Percentiles rank a stretch among this genome's conserved stretches.
These are phyloP conservation scores for Leccinum olivaceopallidum DNA, from an alignment of 768 basidiomycete genomes.

Conservation along the genomic window DNA sequence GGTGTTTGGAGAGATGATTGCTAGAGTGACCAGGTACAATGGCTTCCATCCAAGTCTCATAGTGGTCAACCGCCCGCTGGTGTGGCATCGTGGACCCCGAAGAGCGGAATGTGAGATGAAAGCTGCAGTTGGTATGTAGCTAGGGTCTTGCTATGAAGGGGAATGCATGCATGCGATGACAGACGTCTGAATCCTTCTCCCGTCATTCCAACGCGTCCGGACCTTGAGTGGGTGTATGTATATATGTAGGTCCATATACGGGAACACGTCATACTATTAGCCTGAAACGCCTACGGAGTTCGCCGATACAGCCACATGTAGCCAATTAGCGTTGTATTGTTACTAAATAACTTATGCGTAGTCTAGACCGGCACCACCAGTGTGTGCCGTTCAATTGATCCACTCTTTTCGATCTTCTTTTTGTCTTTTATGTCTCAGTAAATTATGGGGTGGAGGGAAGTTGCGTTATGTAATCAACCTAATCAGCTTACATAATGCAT, in stretches of 20 bases:
- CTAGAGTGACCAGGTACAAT: slow-evolving; percentile 13
- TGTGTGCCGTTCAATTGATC: neutral
- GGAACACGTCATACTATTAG: neutral
- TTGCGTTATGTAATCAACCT: slow-evolving; percentile 14
- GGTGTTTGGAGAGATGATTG: slow-evolving; percentile 13
- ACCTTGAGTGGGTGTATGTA: neutral
- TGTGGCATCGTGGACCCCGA: slow-evolving; percentile 6
- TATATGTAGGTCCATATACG: neutral
- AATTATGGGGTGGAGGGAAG: neutral
- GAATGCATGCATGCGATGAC: slow-evolving; percentile 3
- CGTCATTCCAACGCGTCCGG: neutral
- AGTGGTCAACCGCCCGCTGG: slow-evolving; percentile 19
- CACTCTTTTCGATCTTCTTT: neutral
- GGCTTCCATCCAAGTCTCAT: slow-evolving; percentile 13
- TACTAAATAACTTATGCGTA: neutral
- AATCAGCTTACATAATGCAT: slow-evolving; percentile 14
- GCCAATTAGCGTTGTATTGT: neutral
- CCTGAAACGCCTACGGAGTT: neutral
- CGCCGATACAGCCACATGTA: neutral
- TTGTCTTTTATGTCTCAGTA: neutral
- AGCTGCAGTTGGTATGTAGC: neutral
- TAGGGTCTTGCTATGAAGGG: slow-evolving; percentile 3
- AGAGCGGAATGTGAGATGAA: slow-evolving; percentile 9
- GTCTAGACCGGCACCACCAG: neutral
- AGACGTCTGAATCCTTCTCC: neutral